Base-by-base conservation (phyloP, 1,284 basidiomycete genomes). In the Pseudomicrostroma phylloplanum region DNA sequence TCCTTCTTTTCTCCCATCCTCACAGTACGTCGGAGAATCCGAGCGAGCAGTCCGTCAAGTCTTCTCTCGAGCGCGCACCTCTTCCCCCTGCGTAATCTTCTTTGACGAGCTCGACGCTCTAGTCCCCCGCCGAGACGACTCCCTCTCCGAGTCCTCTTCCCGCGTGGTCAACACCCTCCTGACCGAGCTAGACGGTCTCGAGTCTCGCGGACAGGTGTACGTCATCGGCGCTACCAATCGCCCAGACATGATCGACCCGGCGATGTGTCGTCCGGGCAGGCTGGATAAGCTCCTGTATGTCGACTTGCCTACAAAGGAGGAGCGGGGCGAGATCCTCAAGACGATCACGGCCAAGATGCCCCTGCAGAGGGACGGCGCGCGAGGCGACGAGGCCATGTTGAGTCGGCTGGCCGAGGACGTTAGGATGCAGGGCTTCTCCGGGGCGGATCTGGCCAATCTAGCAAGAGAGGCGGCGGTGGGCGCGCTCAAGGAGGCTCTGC, bases 221-320 rank as follows among this genome's bases (percentile, higher is more conserved):
- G 92, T 97, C 26, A 92, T 97, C 68, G 94, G 89, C 0, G 94
- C 94, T 0, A 98, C 94, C 4, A 97, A 98, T 81, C 84, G 94
- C n/a, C 94, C 94, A 0, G 94, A 97, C 81, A 96, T 97, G 87
- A 92, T 97, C 67, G 94, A 97, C 77, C 94, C 94, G 0, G 94
- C 94, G 3, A 96, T 97, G 93, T 91, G 92, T 61, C 88, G 93
- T 17, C 94, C 94, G 0, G 94, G 94, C 0, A 86, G 94, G 26
- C 85, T 98, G 13, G 94, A 98, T 83, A 97, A 96, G 80, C 84
- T 97, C 7, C 85, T 98, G 30, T 98, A 96, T 76, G 93, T 98
- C 70, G 94, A 97, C 79, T 83, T 97, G 0, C 94, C 94, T 1
- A 82, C 83, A 0, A 69, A 87, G 0, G 78, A 82, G 13, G 94